phyloP scores from a whole-genome alignment of 2,329 filamentous ascomycete species.

The Exophiala lecanii-corni region DNA sequence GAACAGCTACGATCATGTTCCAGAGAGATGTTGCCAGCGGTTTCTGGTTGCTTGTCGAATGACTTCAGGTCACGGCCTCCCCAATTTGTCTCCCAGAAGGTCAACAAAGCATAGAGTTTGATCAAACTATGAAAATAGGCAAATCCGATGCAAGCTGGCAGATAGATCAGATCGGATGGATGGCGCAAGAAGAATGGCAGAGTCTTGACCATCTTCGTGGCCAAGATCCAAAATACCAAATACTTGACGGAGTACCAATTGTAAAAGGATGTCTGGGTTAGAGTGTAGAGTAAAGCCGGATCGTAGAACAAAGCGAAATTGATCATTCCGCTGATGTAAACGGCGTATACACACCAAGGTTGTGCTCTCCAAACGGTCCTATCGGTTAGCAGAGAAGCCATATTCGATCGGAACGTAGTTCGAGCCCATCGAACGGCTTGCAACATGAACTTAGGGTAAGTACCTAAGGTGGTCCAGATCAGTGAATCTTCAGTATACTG shows the following conservation, averaged over 20 bases:
- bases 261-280: constrained; percentile 25
- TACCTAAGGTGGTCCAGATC: constrained; percentile 52
- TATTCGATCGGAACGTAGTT: constrained; percentile 56
- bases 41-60: constrained; percentile 1
- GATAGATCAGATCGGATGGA: constrained; percentile 48
- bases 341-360: constrained; percentile 53
- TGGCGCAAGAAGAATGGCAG: constrained; percentile 49
- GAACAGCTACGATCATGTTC: too few species aligned
- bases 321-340: constrained; percentile 50
- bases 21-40: constrained; percentile 4
- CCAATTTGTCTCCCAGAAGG: constrained; percentile 47
- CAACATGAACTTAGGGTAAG: constrained; percentile 42
- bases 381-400: constrained; percentile 42
- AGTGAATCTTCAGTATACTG: constrained; percentile 48
- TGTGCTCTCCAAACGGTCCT: constrained; percentile 39
- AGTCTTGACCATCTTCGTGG: constrained; percentile 56
- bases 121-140: constrained; percentile 55
- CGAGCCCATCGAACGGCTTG: constrained; percentile 57
- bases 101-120: constrained; percentile 54
- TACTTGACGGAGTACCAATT: constrained; percentile 21
- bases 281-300: constrained; percentile 34
- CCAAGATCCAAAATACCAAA: constrained; percentile 45
- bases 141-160: constrained; percentile 51
- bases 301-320: constrained; percentile 57
- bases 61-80: constrained; percentile 34